Percentiles rank a stretch among this genome's conserved stretches.
These are phyloP conservation scores for Cyberlindnera meyerae DNA, from an alignment of 805 yeast genomes.

Conservation along the genomic window DNA sequence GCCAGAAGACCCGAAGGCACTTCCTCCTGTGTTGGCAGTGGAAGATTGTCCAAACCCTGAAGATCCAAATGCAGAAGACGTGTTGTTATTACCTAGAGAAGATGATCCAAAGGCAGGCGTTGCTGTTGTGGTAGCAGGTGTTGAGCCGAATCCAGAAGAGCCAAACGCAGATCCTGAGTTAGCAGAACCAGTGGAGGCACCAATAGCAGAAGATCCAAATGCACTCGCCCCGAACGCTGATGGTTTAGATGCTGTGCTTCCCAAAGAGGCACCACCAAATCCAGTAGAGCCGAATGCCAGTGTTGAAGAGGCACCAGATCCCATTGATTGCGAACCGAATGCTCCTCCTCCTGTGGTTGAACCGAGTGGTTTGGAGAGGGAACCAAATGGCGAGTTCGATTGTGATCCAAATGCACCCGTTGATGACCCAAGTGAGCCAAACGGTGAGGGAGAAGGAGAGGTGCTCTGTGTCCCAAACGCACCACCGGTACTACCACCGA, in stretches of 20 bases:
- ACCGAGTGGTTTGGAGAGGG: no score
- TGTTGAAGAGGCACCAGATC: slow-evolving; percentile 6
- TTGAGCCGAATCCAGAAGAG: slow-evolving; percentile 8
- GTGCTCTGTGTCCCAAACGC: no score
- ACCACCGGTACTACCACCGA: slow-evolving; percentile 5
- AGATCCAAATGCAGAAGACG: slow-evolving; percentile 16
- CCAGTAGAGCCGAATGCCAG: slow-evolving; percentile 9
- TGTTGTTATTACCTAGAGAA: slow-evolving; percentile 3
- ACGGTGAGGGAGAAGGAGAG: slow-evolving; percentile 7
- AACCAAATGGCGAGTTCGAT: no score
- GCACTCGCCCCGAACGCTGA: slow-evolving; percentile 8
- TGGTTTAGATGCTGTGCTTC: slow-evolving; percentile 1
- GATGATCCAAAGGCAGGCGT: slow-evolving; percentile 13
- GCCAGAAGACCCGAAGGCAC: slow-evolving; percentile 13
- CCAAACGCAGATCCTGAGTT: slow-evolving; percentile 5
- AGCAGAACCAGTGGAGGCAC: background rate
- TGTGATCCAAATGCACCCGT: slow-evolving; percentile 2
- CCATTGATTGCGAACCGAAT: background rate
- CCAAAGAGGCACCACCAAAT: background rate
- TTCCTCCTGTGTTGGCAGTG: background rate
- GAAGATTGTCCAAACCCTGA: slow-evolving; percentile 8
- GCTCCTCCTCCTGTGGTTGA: no score
- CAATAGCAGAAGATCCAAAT: slow-evolving; percentile 9
- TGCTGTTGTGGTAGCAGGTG: slow-evolving; percentile 1
- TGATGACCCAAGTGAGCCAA: slow-evolving; percentile 7